Evolutionary conservation across 2,329 filamentous ascomycete genomes (phyloP), one percentile per base, ranked within the genome.

Genomic region (Pseudogymnoascus sp.): DNA sequence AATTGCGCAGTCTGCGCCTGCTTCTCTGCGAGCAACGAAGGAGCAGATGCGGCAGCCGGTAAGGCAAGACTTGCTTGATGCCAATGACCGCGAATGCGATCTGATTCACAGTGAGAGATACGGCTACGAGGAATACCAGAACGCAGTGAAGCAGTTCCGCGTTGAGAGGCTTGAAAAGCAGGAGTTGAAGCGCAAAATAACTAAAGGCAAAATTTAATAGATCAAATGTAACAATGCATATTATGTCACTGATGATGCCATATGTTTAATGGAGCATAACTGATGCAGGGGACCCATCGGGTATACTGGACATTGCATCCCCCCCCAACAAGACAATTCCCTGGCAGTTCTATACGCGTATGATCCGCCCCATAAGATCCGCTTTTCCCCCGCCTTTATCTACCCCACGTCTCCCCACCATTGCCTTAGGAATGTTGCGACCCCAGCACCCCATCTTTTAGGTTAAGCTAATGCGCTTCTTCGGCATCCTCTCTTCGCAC

Each of bases 1-100:
- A 14, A 63, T 70, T 39, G 65, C 67, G n/a, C 31, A 67, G 21
- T 63, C 61, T 23, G 66, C 69, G 31, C 61, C 39, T 16, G 66
- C 48, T 7, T 62, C 69, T 13, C 41, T 71, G 4, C 14, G 62
- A 28, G 63, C 65, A 5, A 70, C 67, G 4, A 70, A 71, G 23
- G 61, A 61, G 28, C 62, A 69, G 51, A 70, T 71, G 69, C 68
- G 62, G 61, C 62, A 63, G n/a, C 65, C 64, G 2, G 62, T 67
- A 16, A 60, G 63, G 23, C 37, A 69, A 41, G 64, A 68, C 0
- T 48, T 71, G 63, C 65, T 70, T 16, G 66, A 67, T 62, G 65
- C 66, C 14, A 67, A 66, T 41, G 66, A 67, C 43, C 48, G 64
- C 4, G 65, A 67, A 39, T 67, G 65, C 23, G 25, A 25, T 48